Percentiles rank a stretch among this genome's conserved stretches.
These are phyloP conservation scores for Suillus tomentosus DNA, from an alignment of 768 basidiomycete genomes.

Conservation along the genomic window DNA sequence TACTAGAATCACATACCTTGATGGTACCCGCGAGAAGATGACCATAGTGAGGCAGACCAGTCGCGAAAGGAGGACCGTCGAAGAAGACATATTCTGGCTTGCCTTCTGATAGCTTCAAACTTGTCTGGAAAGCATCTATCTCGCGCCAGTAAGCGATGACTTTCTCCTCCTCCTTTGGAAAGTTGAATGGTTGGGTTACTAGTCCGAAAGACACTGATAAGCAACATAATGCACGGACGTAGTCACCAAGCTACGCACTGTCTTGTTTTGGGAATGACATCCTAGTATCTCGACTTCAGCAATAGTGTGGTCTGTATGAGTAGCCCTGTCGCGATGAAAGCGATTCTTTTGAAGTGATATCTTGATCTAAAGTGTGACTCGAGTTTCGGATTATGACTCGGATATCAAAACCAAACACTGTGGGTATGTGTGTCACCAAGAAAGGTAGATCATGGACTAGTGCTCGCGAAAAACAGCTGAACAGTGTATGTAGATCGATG, in stretches of 20 bases:
- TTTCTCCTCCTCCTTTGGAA: slow-evolving; percentile 87
- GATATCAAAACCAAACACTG: slow-evolving; percentile 4
- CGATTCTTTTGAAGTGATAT: not conserved
- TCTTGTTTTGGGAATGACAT: slow-evolving; percentile 77
- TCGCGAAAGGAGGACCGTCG: slow-evolving; percentile 97
- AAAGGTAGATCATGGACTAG: not conserved
- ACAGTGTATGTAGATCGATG: not conserved
- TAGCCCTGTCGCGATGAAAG: not conserved
- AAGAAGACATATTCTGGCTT: slow-evolving; percentile 92
- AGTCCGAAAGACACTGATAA: slow-evolving; percentile 16
- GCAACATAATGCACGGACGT: not conserved
- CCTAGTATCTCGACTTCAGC: slow-evolving; percentile 11
- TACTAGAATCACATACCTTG: slow-evolving; percentile 57
- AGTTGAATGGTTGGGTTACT: slow-evolving; percentile 82
- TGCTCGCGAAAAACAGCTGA: not conserved
- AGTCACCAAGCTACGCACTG: slow-evolving; percentile 46
- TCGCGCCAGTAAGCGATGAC: slow-evolving; percentile 91
- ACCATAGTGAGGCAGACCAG: slow-evolving; percentile 95
- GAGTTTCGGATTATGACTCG: slow-evolving; percentile 3
- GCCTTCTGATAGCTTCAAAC: slow-evolving; percentile 89
- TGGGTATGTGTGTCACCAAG: not conserved
- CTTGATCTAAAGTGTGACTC: slow-evolving; percentile 7
- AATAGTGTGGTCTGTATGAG: not conserved
- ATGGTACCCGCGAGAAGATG: slow-evolving; percentile 92
- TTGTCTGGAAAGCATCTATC: slow-evolving; percentile 97